phyloP scores from a whole-genome alignment of 2,329 filamentous ascomycete genomes.

The Meredithiella fracta region DNA sequence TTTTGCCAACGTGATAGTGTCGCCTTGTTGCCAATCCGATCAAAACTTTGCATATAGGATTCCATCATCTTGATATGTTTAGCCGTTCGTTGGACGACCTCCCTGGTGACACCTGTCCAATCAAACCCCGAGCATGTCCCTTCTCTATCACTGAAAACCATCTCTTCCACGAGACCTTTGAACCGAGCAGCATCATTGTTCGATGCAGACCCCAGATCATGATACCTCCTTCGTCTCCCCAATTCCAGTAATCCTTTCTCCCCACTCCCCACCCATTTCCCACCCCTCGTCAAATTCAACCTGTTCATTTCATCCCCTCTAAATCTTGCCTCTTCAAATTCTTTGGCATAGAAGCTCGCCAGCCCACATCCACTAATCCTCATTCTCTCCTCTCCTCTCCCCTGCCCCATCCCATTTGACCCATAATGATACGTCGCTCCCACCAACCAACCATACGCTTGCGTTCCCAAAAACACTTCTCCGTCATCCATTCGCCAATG shows the following conservation, averaged over 20 bases:
- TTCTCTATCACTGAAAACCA: slow-evolving; percentile 17
- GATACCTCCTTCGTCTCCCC: slow-evolving; percentile 23
- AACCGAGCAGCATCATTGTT: slow-evolving; percentile 22
- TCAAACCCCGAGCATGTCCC: slow-evolving; percentile 26
- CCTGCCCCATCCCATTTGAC: slow-evolving; percentile 22
- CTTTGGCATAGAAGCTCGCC: slow-evolving; percentile 17
- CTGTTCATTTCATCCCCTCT: slow-evolving; percentile 19
- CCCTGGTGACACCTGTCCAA: slow-evolving; percentile 26
- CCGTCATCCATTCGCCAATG: slow-evolving; percentile 17
- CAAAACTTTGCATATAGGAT: slow-evolving; percentile 17
- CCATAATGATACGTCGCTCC: slow-evolving; percentile 29
- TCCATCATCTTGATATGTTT: slow-evolving; percentile 21
- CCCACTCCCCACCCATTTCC: slow-evolving; percentile 22
- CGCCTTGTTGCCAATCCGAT: slow-evolving; percentile 16
- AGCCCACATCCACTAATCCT: slow-evolving; percentile 23
- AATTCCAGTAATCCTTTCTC: slow-evolving; percentile 21
- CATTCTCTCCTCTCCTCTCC: slow-evolving; percentile 27
- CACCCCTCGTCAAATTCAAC: slow-evolving; percentile 27
- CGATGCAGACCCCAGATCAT: slow-evolving; percentile 22
- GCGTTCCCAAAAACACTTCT: slow-evolving; percentile 26
- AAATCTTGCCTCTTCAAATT: slow-evolving; percentile 4
- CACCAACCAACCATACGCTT: slow-evolving; percentile 29
- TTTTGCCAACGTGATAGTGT: slow-evolving; percentile 20
- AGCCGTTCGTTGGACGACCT: slow-evolving; percentile 27
- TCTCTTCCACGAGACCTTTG: slow-evolving; percentile 20